Percentiles rank a stretch among this genome's conserved stretches.
Conservation (phyloP, 768 basidiomycete species). For the Boletus eberwhitei region DNA sequence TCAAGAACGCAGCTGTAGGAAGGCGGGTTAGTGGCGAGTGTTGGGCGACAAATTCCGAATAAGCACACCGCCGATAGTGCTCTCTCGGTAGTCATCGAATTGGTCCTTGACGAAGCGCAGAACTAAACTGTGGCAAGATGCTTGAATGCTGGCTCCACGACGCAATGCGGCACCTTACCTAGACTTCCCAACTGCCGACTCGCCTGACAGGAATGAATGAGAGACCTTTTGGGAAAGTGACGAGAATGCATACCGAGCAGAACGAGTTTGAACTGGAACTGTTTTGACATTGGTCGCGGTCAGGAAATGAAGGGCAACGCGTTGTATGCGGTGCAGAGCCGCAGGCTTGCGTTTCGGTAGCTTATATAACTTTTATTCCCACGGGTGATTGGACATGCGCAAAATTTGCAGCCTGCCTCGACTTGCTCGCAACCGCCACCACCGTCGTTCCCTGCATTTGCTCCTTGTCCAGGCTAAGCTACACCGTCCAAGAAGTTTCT, state of each 20-base stretch:
- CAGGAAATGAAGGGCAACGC: slow-evolving; percentile 17
- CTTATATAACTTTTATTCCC: slow-evolving; percentile 30
- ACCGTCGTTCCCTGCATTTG: slow-evolving; percentile 27
- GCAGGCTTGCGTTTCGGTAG: slow-evolving; percentile 1
- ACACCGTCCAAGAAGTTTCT: slow-evolving; percentile 21
- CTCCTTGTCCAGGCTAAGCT: slow-evolving; percentile 25
- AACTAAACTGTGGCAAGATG: slow-evolving; percentile 62
- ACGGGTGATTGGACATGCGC: slow-evolving; percentile 25
- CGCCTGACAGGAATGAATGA: slow-evolving; percentile 51
- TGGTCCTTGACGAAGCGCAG: slow-evolving; percentile 95
- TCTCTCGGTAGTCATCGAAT: slow-evolving; percentile 94
- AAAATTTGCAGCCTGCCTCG: slow-evolving; percentile 29
- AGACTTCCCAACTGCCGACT: slow-evolving; percentile 97
- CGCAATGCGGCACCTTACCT: slow-evolving; percentile 46
- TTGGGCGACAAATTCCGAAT: background rate
- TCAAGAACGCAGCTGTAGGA: slow-evolving; percentile 85
- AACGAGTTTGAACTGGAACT: slow-evolving; percentile 95
- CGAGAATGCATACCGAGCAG: slow-evolving; percentile 63
- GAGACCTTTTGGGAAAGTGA: background rate
- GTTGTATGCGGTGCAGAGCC: background rate
- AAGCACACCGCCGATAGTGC: slow-evolving; percentile 81
- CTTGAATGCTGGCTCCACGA: slow-evolving; percentile 25
- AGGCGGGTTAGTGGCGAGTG: slow-evolving; percentile 15
- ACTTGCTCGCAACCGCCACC: slow-evolving; percentile 37
- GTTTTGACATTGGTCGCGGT: slow-evolving; percentile 73